A percentile compares a stretch with the other conserved stretches of the same genome.
Evolutionary conservation across 192 early-diverging fungal genomes (phyloP).

Genomic region (Coemansia biformis): DNA sequence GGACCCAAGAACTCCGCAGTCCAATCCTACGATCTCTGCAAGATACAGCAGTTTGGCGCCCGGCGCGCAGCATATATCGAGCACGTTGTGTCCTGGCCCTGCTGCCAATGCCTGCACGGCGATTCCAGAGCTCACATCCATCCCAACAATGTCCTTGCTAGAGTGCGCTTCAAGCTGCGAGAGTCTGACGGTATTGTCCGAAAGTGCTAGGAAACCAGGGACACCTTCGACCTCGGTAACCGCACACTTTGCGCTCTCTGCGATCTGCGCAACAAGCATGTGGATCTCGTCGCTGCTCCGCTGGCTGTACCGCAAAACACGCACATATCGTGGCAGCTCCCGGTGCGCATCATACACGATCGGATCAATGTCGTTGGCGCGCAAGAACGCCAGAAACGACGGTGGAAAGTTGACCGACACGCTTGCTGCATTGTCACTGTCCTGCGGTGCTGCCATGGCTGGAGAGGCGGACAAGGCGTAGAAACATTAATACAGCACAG

Average conservation of each 20-base stretch:
- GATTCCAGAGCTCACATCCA: conserved; percentile 82
- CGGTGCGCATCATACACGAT: conserved; percentile 55
- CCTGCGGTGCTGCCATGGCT: no score
- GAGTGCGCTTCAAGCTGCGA: conserved; percentile 50
- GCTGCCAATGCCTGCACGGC: conserved; percentile 75
- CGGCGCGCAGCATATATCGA: conserved; percentile 86
- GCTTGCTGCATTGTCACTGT: no score
- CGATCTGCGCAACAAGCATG: conserved; percentile 35
- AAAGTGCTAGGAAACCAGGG: conserved; percentile 57
- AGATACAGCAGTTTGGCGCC: conserved; percentile 85
- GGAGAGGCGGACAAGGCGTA: no score
- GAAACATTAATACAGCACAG: no score
- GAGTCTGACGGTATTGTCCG: conserved; percentile 44
- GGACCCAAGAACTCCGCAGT: no score
- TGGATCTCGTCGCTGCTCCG: conserved; percentile 36
- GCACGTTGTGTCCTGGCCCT: conserved; percentile 71
- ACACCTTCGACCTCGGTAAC: conserved; percentile 50
- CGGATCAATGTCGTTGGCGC: conserved; percentile 64
- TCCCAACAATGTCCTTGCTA: conserved; percentile 56
- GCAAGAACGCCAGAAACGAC: conserved; percentile 63
- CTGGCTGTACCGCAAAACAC: conserved; percentile 41
- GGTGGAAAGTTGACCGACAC: conserved; percentile 45
- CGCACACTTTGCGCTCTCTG: conserved; percentile 46
- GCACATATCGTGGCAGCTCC: conserved; percentile 70
- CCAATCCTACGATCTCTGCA: conserved; percentile 55